These are phyloP conservation scores for Fusarium decemcellulare DNA, from an alignment of 2,329 filamentous ascomycete species.

Conservation along the genomic window DNA sequence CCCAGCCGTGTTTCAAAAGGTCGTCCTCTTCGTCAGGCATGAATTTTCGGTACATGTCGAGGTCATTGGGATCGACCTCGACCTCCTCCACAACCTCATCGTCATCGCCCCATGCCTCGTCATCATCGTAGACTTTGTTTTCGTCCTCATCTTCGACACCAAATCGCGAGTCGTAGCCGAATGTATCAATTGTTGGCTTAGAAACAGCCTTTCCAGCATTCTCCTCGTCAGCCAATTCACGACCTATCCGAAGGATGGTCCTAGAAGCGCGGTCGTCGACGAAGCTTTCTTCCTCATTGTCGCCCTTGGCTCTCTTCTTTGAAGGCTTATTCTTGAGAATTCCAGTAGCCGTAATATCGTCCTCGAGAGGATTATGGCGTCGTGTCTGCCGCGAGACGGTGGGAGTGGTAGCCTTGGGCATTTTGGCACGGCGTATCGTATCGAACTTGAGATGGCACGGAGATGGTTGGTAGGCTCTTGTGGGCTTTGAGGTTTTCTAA, in stretches of 20 bases:
- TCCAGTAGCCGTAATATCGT: slow-evolving; percentile 83
- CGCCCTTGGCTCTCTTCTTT: slow-evolving; percentile 77
- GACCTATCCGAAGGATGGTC: slow-evolving; percentile 90
- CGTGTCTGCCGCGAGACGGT: slow-evolving; percentile 71
- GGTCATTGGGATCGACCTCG: slow-evolving; percentile 89
- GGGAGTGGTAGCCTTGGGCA: slow-evolving; percentile 84
- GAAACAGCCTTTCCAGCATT: slow-evolving; percentile 56
- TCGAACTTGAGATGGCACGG: slow-evolving; percentile 28
- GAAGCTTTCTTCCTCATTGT: slow-evolving; percentile 76
- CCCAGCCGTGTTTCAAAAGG: slow-evolving; percentile 77
- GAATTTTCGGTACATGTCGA: slow-evolving; percentile 93
- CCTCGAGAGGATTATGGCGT: slow-evolving; percentile 91
- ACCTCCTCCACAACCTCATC: slow-evolving; percentile 79
- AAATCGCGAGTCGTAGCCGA: slow-evolving; percentile 85
- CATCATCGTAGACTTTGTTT: slow-evolving; percentile 61
- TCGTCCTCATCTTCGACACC: slow-evolving; percentile 68
- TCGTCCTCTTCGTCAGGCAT: slow-evolving; percentile 81
- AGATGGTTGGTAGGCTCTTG: slow-evolving; percentile 19
- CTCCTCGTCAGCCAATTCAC: slow-evolving; percentile 90
- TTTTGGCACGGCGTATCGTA: slow-evolving; percentile 55
- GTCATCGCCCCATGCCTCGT: slow-evolving; percentile 83
- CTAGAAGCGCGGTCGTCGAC: slow-evolving; percentile 90
- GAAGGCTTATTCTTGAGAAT: slow-evolving; percentile 81
- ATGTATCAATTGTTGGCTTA: slow-evolving; percentile 67
- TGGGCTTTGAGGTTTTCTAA: slow-evolving; percentile 52